Conservation (phyloP, 2,329 filamentous ascomycete genomes). For the Exophiala oligosperma region DNA sequence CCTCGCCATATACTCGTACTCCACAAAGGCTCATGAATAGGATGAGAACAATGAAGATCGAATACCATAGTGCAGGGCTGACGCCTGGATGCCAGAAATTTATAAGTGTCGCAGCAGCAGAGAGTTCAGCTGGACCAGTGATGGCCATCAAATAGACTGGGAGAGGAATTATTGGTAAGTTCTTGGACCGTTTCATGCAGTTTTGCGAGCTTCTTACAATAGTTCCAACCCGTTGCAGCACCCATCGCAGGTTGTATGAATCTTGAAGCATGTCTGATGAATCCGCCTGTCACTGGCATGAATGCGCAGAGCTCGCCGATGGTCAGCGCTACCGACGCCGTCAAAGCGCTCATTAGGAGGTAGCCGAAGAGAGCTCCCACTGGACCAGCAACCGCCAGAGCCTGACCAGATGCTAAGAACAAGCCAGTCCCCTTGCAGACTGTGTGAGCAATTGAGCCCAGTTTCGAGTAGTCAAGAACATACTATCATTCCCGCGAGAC, state of each 20-base stretch:
- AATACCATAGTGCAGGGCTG: slow-evolving; percentile 44
- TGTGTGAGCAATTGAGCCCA: neutral
- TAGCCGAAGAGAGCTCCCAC: slow-evolving; percentile 29
- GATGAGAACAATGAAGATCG: slow-evolving; percentile 38
- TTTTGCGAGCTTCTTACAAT: slow-evolving; percentile 36
- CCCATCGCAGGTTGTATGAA: slow-evolving; percentile 49
- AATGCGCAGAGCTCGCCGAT: neutral
- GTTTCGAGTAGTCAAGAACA: neutral
- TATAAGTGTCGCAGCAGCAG: slow-evolving; percentile 62
- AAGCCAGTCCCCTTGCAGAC: slow-evolving; percentile 65
- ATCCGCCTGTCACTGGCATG: slow-evolving; percentile 50
- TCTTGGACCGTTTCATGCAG: slow-evolving; percentile 43
- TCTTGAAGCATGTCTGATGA: slow-evolving; percentile 44
- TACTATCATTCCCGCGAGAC: neutral
- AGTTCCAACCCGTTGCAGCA: slow-evolving; percentile 40
- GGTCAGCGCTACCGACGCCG: slow-evolving; percentile 33
- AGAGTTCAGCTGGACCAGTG: slow-evolving; percentile 72
- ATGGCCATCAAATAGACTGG: slow-evolving; percentile 55
- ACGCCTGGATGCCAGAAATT: slow-evolving; percentile 60
- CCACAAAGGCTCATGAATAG: slow-evolving; percentile 20
- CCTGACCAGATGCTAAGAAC: slow-evolving; percentile 77
- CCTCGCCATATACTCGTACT: slow-evolving; percentile 49
- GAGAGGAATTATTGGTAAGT: slow-evolving; percentile 44
- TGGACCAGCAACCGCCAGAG: slow-evolving; percentile 70
- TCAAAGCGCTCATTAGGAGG: slow-evolving; percentile 41